Percentiles rank a stretch among this genome's conserved stretches.
Conservation (phyloP, 805 yeast genomes). For the Saccharomyces kudriavzevii region DNA sequence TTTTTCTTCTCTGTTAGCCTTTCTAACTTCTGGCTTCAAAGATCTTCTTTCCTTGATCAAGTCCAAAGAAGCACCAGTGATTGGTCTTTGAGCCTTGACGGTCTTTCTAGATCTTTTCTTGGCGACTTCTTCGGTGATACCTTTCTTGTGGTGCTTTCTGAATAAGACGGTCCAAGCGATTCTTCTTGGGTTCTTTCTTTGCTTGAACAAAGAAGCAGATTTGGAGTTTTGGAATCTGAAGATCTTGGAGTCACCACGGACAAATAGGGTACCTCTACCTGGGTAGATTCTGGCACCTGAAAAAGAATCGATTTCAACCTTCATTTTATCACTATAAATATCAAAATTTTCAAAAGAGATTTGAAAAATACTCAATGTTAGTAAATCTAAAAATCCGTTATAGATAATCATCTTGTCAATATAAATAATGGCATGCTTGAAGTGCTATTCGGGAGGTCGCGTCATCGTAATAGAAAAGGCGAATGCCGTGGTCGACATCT, state of each 20-base stretch:
- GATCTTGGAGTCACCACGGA: slow-evolving; percentile 97
- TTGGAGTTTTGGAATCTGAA: slow-evolving; percentile 97
- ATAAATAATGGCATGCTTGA: not conserved
- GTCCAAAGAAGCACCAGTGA: slow-evolving; percentile 96
- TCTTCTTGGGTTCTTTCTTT: slow-evolving; percentile 99
- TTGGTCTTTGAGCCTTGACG: slow-evolving; percentile 94
- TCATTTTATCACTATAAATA: slow-evolving; percentile 48
- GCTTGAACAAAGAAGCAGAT: slow-evolving; percentile 92
- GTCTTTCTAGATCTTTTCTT: slow-evolving; percentile 94
- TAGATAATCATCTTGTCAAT: not conserved
- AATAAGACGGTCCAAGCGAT: slow-evolving; percentile 95
- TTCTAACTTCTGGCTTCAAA: slow-evolving; percentile 89
- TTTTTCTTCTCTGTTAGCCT: slow-evolving; percentile 90
- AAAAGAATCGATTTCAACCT: slow-evolving; percentile 97
- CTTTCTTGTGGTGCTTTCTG: slow-evolving; percentile 99
- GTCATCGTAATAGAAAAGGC: not conserved
- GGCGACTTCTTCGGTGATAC: slow-evolving; percentile 92
- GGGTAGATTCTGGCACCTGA: slow-evolving; percentile 99
- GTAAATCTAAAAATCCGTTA: not conserved
- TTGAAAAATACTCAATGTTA: not conserved
- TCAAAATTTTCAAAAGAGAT: slow-evolving; percentile 4
- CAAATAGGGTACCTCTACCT: slow-evolving; percentile 97
- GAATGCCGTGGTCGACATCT: not conserved
- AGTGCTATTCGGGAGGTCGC: not conserved
- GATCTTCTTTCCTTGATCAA: slow-evolving; percentile 94